These are phyloP conservation scores for Pseudogymnoascus sp. DNA, from an alignment of 2,329 filamentous ascomycete species.

Conservation along the genomic window DNA sequence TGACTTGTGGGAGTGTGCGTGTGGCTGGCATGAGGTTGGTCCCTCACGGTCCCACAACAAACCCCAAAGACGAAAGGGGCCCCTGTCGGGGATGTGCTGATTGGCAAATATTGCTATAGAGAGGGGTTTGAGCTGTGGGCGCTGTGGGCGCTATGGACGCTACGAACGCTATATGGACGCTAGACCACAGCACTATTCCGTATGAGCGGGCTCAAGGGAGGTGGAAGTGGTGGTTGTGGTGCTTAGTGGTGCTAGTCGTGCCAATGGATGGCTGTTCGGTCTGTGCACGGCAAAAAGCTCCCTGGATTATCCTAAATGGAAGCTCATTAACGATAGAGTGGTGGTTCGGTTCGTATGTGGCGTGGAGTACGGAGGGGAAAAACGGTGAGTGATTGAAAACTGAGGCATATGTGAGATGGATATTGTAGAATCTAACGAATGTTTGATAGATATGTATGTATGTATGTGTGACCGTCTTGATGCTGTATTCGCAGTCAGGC, in stretches of 20 bases:
- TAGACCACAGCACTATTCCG: background rate
- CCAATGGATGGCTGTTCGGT: background rate
- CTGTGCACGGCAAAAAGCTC: background rate
- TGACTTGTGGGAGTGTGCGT: background rate
- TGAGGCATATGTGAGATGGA: background rate
- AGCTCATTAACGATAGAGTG: background rate
- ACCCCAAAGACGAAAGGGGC: background rate
- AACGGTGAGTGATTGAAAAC: background rate
- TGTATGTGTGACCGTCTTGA: background rate
- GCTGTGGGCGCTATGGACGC: background rate
- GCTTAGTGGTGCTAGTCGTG: background rate
- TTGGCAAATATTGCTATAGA: background rate
- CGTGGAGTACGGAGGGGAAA: background rate
- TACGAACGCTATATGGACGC: background rate
- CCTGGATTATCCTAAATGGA: constrained; percentile 1
- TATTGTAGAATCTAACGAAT: background rate
- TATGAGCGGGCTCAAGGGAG: background rate
- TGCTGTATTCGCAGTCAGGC: background rate
- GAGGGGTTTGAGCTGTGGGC: background rate
- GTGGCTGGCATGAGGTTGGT: background rate
- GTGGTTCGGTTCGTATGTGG: too few relatives aligned
- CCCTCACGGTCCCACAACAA: background rate
- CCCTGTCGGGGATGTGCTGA: background rate
- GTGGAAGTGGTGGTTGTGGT: too few relatives aligned
- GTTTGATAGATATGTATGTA: background rate